Evolutionary conservation across 495 filamentous ascomycete genomes (phyloP), one percentile per base, ranked within the genome.

Genomic region (Penicillium steckii): DNA sequence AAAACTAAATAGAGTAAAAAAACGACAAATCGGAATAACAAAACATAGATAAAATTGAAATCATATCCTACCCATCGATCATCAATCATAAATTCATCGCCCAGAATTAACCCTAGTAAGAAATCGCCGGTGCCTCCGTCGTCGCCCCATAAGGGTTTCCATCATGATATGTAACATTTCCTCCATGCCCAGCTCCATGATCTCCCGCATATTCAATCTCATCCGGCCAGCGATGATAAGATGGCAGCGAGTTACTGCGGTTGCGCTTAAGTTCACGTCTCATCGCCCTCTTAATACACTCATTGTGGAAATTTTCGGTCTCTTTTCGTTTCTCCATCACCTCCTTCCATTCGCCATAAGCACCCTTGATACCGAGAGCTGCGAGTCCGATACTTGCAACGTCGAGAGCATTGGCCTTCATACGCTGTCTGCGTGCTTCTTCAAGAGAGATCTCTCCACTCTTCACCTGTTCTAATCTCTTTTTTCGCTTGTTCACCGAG

Each of bases 341-440:
- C 54, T 85, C 79, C 65, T 85, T 80, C 85, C 85, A 88, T 66
- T 92, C 89, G 4, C 79, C 79, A 55, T 90, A 76, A 35, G 89
- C 90, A 30, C 87, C 85, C 70, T 91, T 91, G 76, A 95, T 87
- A 62, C 91, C 89, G 26, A 95, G 74, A 2, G 88, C 89, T 12
- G 91, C 91, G 43, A 96, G 86, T 53, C 90, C 90, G 1, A 96
- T 75, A 30, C 86, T 86, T 2, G 90, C 86, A 8, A 83, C 83
- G 64, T 95, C 90, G 63, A 87, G 80, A 43, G 90, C 55, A 49
- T 86, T 77, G n/a, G 86, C 87, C 65, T 89, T 95, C 9, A 82
- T 80, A 61, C 87, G 87, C 46, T 84, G 75, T 68, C 86, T 91
- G 52, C 82, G 77, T 41, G 89, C 89, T 65, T 94, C 83, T 49